phyloP scores from a whole-genome alignment of 768 basidiomycete species.

The Naganishia onofrii region DNA sequence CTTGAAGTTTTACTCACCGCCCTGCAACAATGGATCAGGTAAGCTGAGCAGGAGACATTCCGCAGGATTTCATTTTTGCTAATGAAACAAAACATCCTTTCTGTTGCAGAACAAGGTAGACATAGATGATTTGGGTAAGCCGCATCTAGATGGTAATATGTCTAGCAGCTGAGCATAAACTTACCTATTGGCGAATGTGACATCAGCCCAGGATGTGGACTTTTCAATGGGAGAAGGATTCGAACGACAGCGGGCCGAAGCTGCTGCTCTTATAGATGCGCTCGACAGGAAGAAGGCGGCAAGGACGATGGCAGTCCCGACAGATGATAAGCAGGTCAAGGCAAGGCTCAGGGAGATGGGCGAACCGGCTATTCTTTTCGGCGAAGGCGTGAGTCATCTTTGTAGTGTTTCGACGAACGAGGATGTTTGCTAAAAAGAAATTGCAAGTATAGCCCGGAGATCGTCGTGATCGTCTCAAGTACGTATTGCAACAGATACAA shows the following conservation, averaged over 20 bases:
- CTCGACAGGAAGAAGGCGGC: conserved; percentile 98
- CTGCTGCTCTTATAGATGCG: conserved; percentile 85
- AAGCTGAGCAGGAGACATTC: not conserved
- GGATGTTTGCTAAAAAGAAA: not conserved
- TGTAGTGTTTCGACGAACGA: not conserved
- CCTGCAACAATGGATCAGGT: conserved; percentile 11
- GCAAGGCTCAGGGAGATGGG: conserved; percentile 85
- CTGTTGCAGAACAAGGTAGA: conserved; percentile 14
- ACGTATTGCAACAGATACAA: conserved; percentile 89
- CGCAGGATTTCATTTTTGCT: not conserved
- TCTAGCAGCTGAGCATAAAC: no score
- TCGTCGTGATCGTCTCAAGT: conserved; percentile 88
- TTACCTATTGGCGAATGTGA: no score
- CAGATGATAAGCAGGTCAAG: conserved; percentile 90
- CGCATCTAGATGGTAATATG: not conserved
- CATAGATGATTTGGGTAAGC: conserved; percentile 19
- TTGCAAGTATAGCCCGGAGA: conserved; percentile 71
- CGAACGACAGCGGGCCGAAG: conserved; percentile 53
- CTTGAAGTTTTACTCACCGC: not conserved
- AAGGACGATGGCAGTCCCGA: conserved; percentile 88
- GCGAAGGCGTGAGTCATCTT: conserved; percentile 74
- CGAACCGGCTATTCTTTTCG: conserved; percentile 95
- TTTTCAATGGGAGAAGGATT: conserved; percentile 42
- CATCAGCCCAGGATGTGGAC: conserved; percentile 37
- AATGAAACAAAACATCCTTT: not conserved